A percentile compares a stretch with the other conserved stretches of the same genome.
phyloP scores from a whole-genome alignment of 2,329 filamentous ascomycete genomes.

The Colletotrichum gloeosporioides region DNA sequence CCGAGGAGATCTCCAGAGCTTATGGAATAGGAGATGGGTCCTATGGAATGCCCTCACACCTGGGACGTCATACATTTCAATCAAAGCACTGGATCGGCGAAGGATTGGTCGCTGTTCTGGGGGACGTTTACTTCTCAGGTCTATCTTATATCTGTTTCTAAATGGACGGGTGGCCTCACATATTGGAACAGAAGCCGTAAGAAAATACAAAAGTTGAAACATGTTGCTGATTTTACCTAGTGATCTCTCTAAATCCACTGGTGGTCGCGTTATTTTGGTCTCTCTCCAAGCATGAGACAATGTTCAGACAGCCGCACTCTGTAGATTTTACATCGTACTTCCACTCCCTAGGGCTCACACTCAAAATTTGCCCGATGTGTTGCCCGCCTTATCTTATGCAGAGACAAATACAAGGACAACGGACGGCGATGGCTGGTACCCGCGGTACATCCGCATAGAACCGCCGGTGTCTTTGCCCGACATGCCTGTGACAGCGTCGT shows the following conservation, averaged over 20 bases:
- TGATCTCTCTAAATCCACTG: background rate
- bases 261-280: background rate
- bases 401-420: background rate
- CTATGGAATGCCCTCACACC: background rate
- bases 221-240: background rate
- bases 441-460: background rate
- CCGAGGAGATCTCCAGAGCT: rapidly evolving
- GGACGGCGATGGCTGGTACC: background rate
- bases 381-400: background rate
- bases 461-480: background rate
- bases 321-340: background rate
- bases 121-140: background rate
- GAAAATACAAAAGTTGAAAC: background rate
- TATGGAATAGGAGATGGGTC: background rate
- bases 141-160: background rate
- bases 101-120: background rate
- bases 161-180: background rate
- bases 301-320: background rate
- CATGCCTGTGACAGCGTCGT: background rate
- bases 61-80: rapidly evolving
- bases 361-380: background rate
- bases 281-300: background rate
- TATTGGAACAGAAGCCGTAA: background rate
- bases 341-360: background rate
- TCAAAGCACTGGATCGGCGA: background rate